These are phyloP conservation scores for Piromyces finnis DNA, from an alignment of 192 early-diverging fungal genomes.

Conservation along the genomic window DNA sequence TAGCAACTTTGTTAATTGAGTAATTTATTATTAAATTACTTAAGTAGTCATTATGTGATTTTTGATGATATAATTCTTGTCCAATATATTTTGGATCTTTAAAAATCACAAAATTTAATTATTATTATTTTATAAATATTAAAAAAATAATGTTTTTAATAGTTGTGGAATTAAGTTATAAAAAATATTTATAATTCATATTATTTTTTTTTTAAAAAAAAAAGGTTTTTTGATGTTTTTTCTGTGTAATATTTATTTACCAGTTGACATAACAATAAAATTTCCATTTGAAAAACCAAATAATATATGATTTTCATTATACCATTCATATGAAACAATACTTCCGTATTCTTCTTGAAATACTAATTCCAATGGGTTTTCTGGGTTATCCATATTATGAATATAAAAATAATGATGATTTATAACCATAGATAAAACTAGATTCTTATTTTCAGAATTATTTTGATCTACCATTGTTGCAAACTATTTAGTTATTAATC, in stretches of 20 bases:
- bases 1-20: constrained; percentile 16
- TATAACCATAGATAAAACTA: constrained; percentile 21
- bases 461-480: constrained; percentile 7
- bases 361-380: constrained; percentile 23
- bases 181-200: no score
- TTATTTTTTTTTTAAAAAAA: not conserved
- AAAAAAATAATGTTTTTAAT: no score
- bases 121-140: no score
- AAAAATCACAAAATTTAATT: no score
- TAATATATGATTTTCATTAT: constrained; percentile 18
- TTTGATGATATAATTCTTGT: constrained; percentile 22
- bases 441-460: constrained; percentile 7
- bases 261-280: constrained; percentile 18
- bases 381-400: constrained; percentile 12
- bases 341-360: constrained; percentile 26
- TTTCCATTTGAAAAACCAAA: constrained; percentile 25
- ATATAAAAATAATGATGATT: constrained; percentile 16
- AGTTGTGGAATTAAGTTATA: no score
- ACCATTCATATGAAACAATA: constrained; percentile 26
- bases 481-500: not conserved
- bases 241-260: not conserved
- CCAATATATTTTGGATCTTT: constrained; percentile 19
- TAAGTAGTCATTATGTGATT: constrained; percentile 17
- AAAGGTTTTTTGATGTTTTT: not conserved
- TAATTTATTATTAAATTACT: constrained; percentile 12